Base-by-base conservation (phyloP, 2,329 filamentous ascomycete genomes). In the Rachicladosporium sp. region DNA sequence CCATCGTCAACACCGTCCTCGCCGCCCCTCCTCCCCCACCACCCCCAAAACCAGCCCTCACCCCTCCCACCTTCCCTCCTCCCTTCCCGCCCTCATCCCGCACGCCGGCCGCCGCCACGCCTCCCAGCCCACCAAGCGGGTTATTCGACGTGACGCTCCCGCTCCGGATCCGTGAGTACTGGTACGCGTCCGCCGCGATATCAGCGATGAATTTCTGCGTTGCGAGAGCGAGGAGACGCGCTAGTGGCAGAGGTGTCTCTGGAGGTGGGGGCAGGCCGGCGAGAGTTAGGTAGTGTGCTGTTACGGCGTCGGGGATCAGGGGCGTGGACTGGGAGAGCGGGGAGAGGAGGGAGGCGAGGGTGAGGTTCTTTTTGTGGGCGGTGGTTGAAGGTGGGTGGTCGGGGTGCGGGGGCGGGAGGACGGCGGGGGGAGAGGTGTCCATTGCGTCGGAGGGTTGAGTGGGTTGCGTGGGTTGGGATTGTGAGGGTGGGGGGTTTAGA, bases 301-400 rank as follows among this genome's bases (percentile, higher is more conserved):
- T 96, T 13, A 98, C 91, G 12, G 91, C 91, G 58, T 98, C 91
- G 34, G 91, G 91, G 52, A 98, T 96, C 85, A 98, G 94, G 8
- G 91, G 91, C 44, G 91, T 87, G 64, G 91, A 96, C 55, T 98
- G 91, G 58, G 98, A 91, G 81, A 98, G 96, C 70, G 94, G 95
- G 48, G 75, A 74, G 11, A 98, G 64, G 57, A 98, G 95, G 63
- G 96, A 89, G 56, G 88, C 82, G 49, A 98, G 67, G 31, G 83
- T 93, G 12, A 82, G 80, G 64, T 98, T 91, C 65, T 96, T 96
- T 59, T 87, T 85, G 38, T 80, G 80, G 1, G 82, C 79, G 47
- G 84, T 67, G 35, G 50, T 62, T 33, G 34, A 10, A 35, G 34
- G 35, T 37, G 39, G 30, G 11, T 23, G 23, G 33, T 36, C 30